Evolutionary conservation across 305 asterid species (phyloP), one percentile per base, ranked within the genome.

Genomic region (Striga hermonthica): DNA sequence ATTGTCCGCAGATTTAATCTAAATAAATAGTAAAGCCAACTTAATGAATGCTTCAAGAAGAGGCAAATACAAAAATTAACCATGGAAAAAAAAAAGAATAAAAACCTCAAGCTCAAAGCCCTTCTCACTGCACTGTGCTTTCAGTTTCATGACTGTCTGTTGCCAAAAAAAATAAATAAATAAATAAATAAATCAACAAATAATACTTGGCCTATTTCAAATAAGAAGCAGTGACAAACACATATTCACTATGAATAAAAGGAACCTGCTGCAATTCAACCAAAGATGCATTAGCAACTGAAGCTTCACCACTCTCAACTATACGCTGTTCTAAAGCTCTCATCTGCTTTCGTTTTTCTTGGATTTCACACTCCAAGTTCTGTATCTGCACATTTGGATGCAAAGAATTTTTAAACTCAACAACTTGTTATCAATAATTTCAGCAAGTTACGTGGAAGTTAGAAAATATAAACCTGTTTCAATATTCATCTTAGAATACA

Each of bases 1-100:
- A 71, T 94, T 94, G 73, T 91, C 99, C 11, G 99, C 99, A 11
- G 96, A 79, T 76, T 77, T 94, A 62, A 94, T 85, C 99, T 94
- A 57, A 9, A 41, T 6, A 37, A 72, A 62, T 12, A 5, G 39
- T 45, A 39, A 10, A 55, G 55, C 66, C 8, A 13, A 37, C 2
- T 36, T 10, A 40, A 50, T 58, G n/a, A 22, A 22, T 22, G n/a
- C 37, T 49, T 49, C 47, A 55, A 4, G 16, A 67, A 14, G 38
- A 60, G 8, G 31, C 10, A 4, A 63, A 66, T 4, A 45, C 49
- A 7, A 56, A 53, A 73, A 58, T 53, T 45, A 35, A 45, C 35
- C 9, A 54, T 39, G 31, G 5, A 52, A 54, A 40, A 64, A 9
- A 70, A 55, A 61, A 74, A 64, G 70, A 60, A 58, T 37, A 70